Percentiles rank a stretch among this genome's conserved stretches.
phyloP scores from a whole-genome alignment of 345 rosid species.

The Anacardium occidentale region DNA sequence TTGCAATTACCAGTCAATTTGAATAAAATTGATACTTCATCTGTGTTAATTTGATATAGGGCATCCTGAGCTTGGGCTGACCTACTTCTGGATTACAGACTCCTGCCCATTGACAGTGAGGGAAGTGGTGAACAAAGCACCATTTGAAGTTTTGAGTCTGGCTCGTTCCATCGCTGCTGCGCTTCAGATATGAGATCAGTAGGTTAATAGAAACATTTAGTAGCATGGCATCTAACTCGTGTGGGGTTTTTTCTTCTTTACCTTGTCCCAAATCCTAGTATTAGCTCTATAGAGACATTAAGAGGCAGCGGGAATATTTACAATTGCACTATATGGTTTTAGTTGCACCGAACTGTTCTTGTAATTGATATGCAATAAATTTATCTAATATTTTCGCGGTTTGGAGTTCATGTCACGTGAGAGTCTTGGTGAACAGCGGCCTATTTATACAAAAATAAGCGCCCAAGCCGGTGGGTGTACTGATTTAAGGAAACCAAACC shows the following conservation, averaged over 20 bases:
- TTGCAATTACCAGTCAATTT: not conserved
- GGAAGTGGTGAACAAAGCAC: conserved; percentile 64
- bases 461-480: not conserved
- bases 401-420: not conserved
- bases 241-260: not conserved
- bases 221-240: not conserved
- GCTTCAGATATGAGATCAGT: conserved; percentile 53
- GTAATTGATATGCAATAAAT: not conserved
- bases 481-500: not conserved
- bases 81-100: conserved; percentile 96
- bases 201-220: not conserved
- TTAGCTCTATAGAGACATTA: conserved; percentile 9
- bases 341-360: not conserved
- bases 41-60: conserved; percentile 37
- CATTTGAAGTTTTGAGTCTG: conserved; percentile 90
- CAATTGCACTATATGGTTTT: not conserved
- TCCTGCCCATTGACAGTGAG: conserved; percentile 81
- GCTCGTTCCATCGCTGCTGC: conserved; percentile 82
- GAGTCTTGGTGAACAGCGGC: not conserved
- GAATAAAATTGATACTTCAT: not conserved
- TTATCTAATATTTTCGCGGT: not conserved
- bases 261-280: not conserved
- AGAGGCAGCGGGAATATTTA: not conserved
- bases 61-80: conserved; percentile 60
- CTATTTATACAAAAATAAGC: not conserved